Evolutionary conservation across 2,329 filamentous ascomycete genomes (phyloP), one percentile per base, ranked within the genome.

Genomic region (Penicillium sp.): DNA sequence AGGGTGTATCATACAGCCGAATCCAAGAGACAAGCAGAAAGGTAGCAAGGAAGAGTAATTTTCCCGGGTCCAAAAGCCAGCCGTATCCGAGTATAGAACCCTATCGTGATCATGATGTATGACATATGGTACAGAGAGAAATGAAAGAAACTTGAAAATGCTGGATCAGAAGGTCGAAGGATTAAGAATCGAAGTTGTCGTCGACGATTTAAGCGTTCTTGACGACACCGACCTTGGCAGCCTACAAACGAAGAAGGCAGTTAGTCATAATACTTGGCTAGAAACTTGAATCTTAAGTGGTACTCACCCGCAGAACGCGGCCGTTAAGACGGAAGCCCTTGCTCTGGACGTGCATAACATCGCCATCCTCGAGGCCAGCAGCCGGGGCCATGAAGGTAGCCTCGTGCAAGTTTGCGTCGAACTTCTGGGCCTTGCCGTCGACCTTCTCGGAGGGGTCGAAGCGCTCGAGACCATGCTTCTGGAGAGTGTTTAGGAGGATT

Each of bases 271-370:
- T n/a, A 34, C 15, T 45, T 18, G 13, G 23, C 16, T 7, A 23
- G 18, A 37, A 37, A 52, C 29, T 38, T 45, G 27, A 23, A 31
- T 35, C 6, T 34, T 46, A 37, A 41, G 2, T 27, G 15, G 34
- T 1, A 71, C 76, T 67, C 68, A 81, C 81, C 74, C 94, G 86
- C 68, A 99, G 77, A 54, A 96, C 82, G 58, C 94, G 83, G 57
- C 93, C 92, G 72, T 99, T 97, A 61, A 97, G 84, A 76, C 86
- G 86, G 81, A 96, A 99, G 51, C 94, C 94, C 82, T 96, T 97
- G 76, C 90, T 90, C 82, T 97, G 93, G 47, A 91, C 91, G 73
- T 88, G 86, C 79, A 97, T 94, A 69, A 97, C 90, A 53, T 86
- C 89, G 65, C 90, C 91, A 69, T 97, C 86, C 75, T 96, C 89